Conservation (phyloP, 2,329 filamentous ascomycete genomes). For the Cadophora malorum region DNA sequence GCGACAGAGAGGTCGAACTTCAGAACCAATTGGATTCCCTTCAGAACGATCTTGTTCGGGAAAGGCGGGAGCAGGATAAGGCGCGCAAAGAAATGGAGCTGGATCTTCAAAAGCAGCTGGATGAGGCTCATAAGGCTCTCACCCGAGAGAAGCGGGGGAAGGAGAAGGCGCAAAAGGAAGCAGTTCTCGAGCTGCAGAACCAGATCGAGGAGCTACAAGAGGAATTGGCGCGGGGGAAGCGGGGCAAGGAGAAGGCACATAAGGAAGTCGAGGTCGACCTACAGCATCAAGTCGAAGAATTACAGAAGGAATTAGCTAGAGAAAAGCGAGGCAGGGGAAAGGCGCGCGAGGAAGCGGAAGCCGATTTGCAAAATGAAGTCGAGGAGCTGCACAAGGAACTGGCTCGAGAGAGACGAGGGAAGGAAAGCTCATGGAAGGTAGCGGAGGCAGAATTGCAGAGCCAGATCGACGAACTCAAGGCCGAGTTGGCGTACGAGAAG, state of each 20-base stretch:
- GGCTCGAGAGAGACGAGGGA: conserved; percentile 49
- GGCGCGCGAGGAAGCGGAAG: conserved; percentile 46
- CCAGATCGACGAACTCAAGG: conserved; percentile 48
- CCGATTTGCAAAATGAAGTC: conserved; percentile 49
- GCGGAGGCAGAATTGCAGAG: conserved; percentile 47
- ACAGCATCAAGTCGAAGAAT: conserved; percentile 43
- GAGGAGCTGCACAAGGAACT: conserved; percentile 47
- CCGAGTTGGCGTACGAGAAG: conserved; percentile 46
- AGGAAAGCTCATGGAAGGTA: conserved; percentile 41
- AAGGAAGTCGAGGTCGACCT: conserved; percentile 43
- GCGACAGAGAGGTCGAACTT: conserved; percentile 48
- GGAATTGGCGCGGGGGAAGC: conserved; percentile 48
- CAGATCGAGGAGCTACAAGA: conserved; percentile 42
- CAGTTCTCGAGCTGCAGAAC: conserved; percentile 51
- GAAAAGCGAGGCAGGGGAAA: conserved; percentile 53
- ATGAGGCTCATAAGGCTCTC: conserved; percentile 47
- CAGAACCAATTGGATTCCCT: conserved; percentile 49
- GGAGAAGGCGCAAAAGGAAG: conserved; percentile 36
- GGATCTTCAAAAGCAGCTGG: conserved; percentile 51
- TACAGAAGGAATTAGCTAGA: conserved; percentile 44
- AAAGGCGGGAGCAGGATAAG: conserved; percentile 48
- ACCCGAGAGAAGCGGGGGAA: conserved; percentile 44
- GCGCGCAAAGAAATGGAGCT: conserved; percentile 23
- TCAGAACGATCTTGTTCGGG: conserved; percentile 49
- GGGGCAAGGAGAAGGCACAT: conserved; percentile 42